These are phyloP conservation scores for Erucastrum elatum DNA, from an alignment of 345 rosid species.

Conservation along the genomic window DNA sequence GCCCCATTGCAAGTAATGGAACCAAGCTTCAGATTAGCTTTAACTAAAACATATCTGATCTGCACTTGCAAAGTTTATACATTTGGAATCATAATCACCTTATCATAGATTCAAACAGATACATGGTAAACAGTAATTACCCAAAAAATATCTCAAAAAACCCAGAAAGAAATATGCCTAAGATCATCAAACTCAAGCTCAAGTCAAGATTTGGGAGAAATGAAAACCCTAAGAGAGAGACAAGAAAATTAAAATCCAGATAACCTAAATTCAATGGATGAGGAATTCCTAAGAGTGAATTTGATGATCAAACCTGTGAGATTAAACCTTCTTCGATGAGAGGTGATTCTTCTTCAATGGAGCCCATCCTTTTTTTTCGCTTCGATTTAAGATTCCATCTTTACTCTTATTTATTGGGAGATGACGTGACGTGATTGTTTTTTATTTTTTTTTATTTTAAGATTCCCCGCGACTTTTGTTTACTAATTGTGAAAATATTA, in stretches of 20 bases:
- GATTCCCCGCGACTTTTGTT: not conserved
- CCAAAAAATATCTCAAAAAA: not conserved
- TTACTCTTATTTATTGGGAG: not conserved
- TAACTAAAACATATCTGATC: not conserved
- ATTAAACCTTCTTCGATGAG: not conserved
- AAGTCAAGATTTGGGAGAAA: not conserved
- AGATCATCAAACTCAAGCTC: not conserved
- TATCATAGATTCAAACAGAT: too few species aligned
- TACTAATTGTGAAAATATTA: not conserved
- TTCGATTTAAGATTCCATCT: not conserved
- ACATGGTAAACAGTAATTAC: not conserved
- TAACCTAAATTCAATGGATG: not conserved
- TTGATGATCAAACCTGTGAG: not conserved
- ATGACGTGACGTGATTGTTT: not conserved
- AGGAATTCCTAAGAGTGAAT: not conserved
- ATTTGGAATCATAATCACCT: not conserved
- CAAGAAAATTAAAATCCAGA: not conserved
- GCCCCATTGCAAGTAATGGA: not conserved
- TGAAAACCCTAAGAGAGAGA: not conserved
- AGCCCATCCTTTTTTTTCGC: not conserved
- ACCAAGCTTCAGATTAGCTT: not conserved
- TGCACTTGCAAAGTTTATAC: not conserved
- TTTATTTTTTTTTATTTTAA: not conserved
- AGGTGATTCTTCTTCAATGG: not conserved
- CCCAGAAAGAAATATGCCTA: not conserved